phyloP scores from a whole-genome alignment of 495 filamentous ascomycete genomes.

The Penicillium flavigenum region DNA sequence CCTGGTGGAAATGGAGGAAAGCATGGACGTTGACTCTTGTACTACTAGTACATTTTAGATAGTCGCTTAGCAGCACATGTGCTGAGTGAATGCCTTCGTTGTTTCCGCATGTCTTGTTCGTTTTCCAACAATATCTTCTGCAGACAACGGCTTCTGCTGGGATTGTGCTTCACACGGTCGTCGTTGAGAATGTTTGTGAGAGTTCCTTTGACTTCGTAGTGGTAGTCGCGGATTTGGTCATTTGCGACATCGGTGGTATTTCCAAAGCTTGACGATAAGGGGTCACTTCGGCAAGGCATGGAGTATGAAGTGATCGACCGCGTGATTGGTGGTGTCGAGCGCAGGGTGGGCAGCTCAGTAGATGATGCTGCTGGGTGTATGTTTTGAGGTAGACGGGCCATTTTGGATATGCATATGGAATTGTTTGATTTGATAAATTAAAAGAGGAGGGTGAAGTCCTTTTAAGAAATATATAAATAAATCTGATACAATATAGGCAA shows the following conservation, averaged over 20 bases:
- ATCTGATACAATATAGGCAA: neutral
- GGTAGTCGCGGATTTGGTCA: constrained; percentile 2
- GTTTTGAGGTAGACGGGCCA: neutral
- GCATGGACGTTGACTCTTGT: neutral
- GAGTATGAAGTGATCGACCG: constrained; percentile 3
- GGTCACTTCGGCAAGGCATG: neutral
- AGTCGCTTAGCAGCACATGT: neutral
- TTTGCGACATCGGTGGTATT: neutral
- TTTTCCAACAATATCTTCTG: constrained; percentile 6
- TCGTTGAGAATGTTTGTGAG: constrained; percentile 15
- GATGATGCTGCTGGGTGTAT: constrained; percentile 2
- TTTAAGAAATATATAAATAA: neutral
- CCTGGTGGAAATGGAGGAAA: neutral
- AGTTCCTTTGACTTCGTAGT: constrained; percentile 9
- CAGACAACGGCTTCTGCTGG: constrained; percentile 6
- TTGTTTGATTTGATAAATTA: neutral
- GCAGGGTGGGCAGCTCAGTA: neutral
- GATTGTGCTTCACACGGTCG: constrained; percentile 9
- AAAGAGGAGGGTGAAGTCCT: neutral
- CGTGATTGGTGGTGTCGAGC: neutral
- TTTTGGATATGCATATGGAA: neutral
- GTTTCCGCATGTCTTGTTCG: constrained; percentile 6
- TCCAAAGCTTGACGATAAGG: neutral
- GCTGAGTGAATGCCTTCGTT: constrained; percentile 7
- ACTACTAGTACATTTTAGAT: neutral